Evolutionary conservation across 305 asterid genomes (phyloP).

Genomic region (Rubia tinctorum): DNA sequence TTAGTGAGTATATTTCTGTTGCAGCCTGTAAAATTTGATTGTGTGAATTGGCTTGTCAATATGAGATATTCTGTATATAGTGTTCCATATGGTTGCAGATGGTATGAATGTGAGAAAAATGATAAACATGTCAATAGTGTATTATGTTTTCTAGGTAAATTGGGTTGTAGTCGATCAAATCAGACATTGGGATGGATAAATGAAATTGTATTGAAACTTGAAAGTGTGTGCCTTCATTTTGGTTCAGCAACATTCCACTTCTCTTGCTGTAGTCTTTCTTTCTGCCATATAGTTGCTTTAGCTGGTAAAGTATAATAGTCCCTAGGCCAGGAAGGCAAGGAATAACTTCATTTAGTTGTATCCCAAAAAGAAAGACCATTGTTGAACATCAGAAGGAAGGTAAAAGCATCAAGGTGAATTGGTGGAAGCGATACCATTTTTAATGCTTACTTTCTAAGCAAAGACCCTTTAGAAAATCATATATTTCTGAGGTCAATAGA

Average conservation of each 20-base stretch:
- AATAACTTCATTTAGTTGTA: conserved; percentile 3
- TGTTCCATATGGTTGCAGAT: not conserved
- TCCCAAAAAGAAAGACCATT: conserved; percentile 5
- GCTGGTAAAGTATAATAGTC: not conserved
- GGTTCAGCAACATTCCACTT: conserved; percentile 11
- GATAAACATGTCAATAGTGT: too few relatives aligned
- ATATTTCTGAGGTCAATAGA: not conserved
- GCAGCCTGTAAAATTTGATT: not conserved
- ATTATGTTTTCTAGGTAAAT: not conserved
- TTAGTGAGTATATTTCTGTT: not conserved
- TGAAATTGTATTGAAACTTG: not conserved
- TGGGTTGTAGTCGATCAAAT: not conserved
- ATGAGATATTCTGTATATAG: not conserved
- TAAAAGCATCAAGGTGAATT: conserved; percentile 26
- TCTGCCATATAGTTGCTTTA: not conserved
- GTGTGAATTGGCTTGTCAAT: not conserved
- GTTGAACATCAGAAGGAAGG: conserved; percentile 39
- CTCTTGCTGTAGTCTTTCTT: conserved; percentile 6
- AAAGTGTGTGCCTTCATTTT: not conserved
- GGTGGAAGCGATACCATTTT: conserved; percentile 25
- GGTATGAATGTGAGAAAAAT: not conserved
- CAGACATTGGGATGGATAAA: not conserved
- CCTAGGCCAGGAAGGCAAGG: conserved; percentile 11
- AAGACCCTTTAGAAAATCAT: conserved; percentile 12
- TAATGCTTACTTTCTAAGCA: conserved; percentile 39